These are phyloP conservation scores for Corymbia maculata DNA, from an alignment of 345 rosid genomes.

Conservation along the genomic window DNA sequence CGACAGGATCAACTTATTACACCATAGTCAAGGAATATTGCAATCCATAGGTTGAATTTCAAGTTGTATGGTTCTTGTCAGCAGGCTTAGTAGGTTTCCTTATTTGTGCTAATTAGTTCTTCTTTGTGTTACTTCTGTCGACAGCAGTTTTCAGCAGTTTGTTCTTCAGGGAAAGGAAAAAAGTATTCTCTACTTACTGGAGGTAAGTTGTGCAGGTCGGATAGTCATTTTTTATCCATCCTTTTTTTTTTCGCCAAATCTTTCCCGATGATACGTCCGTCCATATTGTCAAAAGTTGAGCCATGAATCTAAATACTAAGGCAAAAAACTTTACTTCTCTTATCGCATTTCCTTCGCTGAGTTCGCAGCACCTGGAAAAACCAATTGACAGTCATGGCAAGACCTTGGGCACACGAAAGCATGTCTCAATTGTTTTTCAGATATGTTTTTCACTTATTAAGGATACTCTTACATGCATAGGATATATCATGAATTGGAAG, in stretches of 20 bases:
- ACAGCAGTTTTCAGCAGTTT: background rate
- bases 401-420: background rate
- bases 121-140: background rate
- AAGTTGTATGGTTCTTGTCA: background rate
- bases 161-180: background rate
- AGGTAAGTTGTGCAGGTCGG: background rate
- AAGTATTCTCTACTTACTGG: background rate
- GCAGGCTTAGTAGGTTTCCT: background rate
- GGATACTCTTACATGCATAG: background rate
- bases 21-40: background rate
- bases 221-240: background rate
- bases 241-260: background rate
- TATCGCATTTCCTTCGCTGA: accelerated
- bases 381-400: background rate
- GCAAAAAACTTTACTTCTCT: background rate
- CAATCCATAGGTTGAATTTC: background rate
- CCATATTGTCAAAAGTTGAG: background rate
- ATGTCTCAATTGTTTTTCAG: background rate
- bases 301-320: background rate
- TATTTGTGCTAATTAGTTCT: background rate
- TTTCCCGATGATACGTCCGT: background rate
- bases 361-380: background rate
- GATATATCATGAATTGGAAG: background rate
- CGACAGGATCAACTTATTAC: background rate
- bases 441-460: background rate